Conservation (phyloP, 208 protist genomes). For the Acanthamoeba rhysodes region DNA sequence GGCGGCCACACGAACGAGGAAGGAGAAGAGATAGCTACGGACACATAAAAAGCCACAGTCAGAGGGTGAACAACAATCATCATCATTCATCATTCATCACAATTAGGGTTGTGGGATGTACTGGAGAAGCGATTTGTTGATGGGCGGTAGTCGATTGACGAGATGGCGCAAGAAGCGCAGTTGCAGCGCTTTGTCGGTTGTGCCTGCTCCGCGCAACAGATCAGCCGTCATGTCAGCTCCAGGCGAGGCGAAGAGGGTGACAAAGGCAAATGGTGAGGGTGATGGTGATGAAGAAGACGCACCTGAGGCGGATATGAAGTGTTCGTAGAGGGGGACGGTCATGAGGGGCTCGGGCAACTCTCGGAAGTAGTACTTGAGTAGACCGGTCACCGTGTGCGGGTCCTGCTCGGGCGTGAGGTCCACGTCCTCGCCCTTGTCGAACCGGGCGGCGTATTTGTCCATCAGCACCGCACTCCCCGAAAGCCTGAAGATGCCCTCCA, state of each 20-base stretch:
- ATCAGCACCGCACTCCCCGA: conserved; percentile 62
- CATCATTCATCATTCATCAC: too few relatives aligned
- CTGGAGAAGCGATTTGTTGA: conserved; percentile 64
- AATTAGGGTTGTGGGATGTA: not conserved
- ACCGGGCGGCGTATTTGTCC: conserved; percentile 61
- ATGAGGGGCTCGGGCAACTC: conserved; percentile 65
- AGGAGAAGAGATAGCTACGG: conserved; percentile 50
- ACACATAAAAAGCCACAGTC: not conserved
- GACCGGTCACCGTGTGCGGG: conserved; percentile 59
- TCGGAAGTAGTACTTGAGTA: conserved; percentile 73
- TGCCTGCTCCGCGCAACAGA: not conserved
- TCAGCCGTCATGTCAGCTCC: too few relatives aligned
- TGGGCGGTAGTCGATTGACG: conserved; percentile 8
- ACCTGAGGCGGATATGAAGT: conserved; percentile 39
- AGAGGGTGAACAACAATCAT: not conserved
- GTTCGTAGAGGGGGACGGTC: conserved; percentile 53
- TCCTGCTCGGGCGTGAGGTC: conserved; percentile 51
- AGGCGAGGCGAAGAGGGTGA: too few relatives aligned
- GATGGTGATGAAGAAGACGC: not conserved
- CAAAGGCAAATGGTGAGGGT: not conserved
- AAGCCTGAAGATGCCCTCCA: conserved; percentile 70
- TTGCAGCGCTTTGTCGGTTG: conserved; percentile 43
- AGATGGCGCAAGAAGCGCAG: conserved; percentile 66
- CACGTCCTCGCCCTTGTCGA: conserved; percentile 74
- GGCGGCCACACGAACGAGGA: conserved; percentile 46